Base-by-base conservation (phyloP, 148 eudicot species). In the Heliamphora exappendiculata region DNA sequence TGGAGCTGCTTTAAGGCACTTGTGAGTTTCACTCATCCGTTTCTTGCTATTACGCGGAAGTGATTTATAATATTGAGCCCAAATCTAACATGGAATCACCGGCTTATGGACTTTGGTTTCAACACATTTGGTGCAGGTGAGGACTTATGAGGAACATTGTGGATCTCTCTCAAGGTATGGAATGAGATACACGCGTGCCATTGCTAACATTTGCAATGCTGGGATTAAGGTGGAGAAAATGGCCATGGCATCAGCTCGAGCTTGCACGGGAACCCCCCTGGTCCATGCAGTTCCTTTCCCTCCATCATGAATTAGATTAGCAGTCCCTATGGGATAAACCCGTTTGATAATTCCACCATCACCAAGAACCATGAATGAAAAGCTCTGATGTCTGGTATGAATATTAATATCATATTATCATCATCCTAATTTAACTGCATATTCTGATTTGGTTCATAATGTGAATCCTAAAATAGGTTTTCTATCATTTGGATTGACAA, bases 141-240 rank as follows among this genome's bases (percentile, higher is more conserved):
- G 29, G 31, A 53, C 63, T 31, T 72, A 31, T n/a, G 63, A 53
- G 75, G 45, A 31, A 54, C 36, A 72, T 36, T 72, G 75, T 53
- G 75, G 75, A 53, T 20, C 45, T 1, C 45, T 72, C 31, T 53
- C 45, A 24, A 33, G 45, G 3, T 72, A 72, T 72, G 75, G 75
- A n/a, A 72, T 36, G 75, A 71, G 6, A 20, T 36, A 72, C 47
- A 6, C n/a, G 41, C 75, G 29, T 10, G 42, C 45, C 63, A 34
- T 51, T 22, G 75, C 75, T 34, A 72, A 72, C 63, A 72, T 72
- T 8, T 72, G 62, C 42, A 72, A 72, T 72, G 75, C 63, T 1
- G 45, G 75, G 20, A 19, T 72, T n/a, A 31, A 33, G 63, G 31
- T 31, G 63, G 75, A 72, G 31, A 62, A 51, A 63, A 51, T 72